phyloP scores from a whole-genome alignment of 176 grass and related monocot species.

The Musa beccarii region DNA sequence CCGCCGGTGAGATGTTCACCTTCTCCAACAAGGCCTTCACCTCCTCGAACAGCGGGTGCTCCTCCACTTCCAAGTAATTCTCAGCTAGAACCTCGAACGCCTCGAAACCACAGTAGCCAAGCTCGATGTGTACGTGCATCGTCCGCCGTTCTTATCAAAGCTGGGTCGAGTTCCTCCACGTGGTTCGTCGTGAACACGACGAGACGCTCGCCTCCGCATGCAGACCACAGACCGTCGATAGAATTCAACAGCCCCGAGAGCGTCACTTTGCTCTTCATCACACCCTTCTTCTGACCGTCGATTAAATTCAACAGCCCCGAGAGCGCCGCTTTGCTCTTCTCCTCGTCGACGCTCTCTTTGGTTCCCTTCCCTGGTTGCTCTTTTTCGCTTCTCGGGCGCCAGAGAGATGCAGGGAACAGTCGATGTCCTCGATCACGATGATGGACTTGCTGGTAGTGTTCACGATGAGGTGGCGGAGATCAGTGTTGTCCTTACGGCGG shows the following conservation, averaged over 20 bases:
- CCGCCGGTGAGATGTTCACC: slow-evolving; percentile 40
- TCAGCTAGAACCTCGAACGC: slow-evolving; percentile 54
- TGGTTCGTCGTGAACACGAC: slow-evolving; percentile 65
- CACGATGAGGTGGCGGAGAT: slow-evolving; percentile 41
- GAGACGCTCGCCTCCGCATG: slow-evolving; percentile 58
- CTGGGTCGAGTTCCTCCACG: slow-evolving; percentile 44
- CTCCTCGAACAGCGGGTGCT: slow-evolving; percentile 21
- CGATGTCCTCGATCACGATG: background rate
- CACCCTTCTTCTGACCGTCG: background rate
- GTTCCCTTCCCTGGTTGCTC: too few relatives aligned
- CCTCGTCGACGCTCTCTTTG: too few relatives aligned
- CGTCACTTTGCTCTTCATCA: slow-evolving; percentile 26
- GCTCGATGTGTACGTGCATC: slow-evolving; percentile 74
- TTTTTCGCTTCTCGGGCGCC: too few relatives aligned
- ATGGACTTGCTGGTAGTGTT: slow-evolving; percentile 20
- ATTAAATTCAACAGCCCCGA: too few relatives aligned
- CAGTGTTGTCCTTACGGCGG: slow-evolving; percentile 36
- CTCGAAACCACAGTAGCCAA: slow-evolving; percentile 50
- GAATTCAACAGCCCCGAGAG: slow-evolving; percentile 57
- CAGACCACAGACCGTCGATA: slow-evolving; percentile 60
- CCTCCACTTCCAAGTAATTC: slow-evolving; percentile 29
- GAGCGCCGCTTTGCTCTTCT: too few relatives aligned
- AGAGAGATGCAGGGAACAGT: slow-evolving; percentile 12
- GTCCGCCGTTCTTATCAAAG: slow-evolving; percentile 43
- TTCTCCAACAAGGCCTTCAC: slow-evolving; percentile 30